These are phyloP conservation scores for Babesia bovis DNA, from an alignment of 169 alveolate genomes.

Conservation along the genomic window DNA sequence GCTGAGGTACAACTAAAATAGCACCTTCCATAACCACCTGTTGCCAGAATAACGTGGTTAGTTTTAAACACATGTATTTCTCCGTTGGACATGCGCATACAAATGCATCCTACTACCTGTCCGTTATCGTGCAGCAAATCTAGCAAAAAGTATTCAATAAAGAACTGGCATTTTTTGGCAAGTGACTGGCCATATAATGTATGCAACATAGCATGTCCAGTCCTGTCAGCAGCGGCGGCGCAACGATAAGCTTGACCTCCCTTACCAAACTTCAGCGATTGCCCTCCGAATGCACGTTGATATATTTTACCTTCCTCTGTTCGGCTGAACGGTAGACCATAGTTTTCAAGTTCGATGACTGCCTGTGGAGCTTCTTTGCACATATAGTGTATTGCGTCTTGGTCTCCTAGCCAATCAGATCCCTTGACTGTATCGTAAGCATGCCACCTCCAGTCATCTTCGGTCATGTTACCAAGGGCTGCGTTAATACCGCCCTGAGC, in stretches of 20 bases:
- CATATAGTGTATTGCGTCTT: conserved; percentile 97
- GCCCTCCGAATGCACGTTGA: conserved; percentile 98
- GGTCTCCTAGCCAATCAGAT: conserved; percentile 99
- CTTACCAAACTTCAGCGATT: conserved; percentile 92
- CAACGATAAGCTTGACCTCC: conserved; percentile 98
- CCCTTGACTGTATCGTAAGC: conserved; percentile 98
- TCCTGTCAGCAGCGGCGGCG: conserved; percentile 98
- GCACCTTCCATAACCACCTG: conserved; percentile 98
- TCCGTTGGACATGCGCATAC: conserved; percentile 94
- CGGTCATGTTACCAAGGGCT: conserved; percentile 90
- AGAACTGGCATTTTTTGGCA: conserved; percentile 91
- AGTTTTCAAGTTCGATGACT: conserved; percentile 93
- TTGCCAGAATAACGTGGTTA: conserved; percentile 91
- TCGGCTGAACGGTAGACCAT: conserved; percentile 96
- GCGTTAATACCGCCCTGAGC: conserved; percentile 87
- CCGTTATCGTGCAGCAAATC: conserved; percentile 91
- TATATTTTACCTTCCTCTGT: conserved; percentile 92
- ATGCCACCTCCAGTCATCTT: conserved; percentile 99
- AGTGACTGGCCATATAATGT: conserved; percentile 92
- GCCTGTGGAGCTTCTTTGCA: conserved; percentile 94
- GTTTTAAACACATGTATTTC: conserved; percentile 94
- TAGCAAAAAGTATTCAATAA: conserved; percentile 95
- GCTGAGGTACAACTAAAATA: conserved; percentile 97
- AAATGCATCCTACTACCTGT: conserved; percentile 91
- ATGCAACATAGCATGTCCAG: conserved; percentile 98